Evolutionary conservation across 1,139 yeast species (phyloP).

Genomic region (Lodderomyces pseudojiufengensis): DNA sequence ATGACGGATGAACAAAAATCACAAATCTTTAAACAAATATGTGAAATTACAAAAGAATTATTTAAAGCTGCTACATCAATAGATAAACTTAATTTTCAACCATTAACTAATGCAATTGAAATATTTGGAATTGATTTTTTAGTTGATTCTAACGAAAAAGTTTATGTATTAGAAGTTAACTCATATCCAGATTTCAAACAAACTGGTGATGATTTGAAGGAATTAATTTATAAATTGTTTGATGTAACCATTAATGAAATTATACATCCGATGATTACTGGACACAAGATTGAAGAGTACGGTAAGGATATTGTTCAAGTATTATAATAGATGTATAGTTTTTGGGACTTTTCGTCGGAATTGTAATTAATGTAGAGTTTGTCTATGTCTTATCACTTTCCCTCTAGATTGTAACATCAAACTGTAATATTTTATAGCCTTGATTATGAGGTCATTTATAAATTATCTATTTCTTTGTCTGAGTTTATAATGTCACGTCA

Average conservation of each 20-base stretch:
- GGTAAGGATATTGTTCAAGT: slow-evolving; percentile 9
- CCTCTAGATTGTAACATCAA: too few species aligned
- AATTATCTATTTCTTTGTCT: too few species aligned
- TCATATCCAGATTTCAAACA: slow-evolving; percentile 97
- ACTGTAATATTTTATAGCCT: too few species aligned
- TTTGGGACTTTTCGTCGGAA: too few species aligned
- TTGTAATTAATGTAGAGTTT: too few species aligned
- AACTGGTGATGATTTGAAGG: slow-evolving; percentile 75
- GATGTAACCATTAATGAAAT: slow-evolving; percentile 36
- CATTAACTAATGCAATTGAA: slow-evolving; percentile 77
- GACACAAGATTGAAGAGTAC: neutral
- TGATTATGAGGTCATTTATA: too few species aligned
- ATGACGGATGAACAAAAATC: slow-evolving; percentile 24
- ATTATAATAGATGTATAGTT: too few species aligned
- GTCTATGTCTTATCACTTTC: too few species aligned
- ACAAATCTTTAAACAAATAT: slow-evolving; percentile 52
- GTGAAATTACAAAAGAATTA: slow-evolving; percentile 62
- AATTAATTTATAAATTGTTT: slow-evolving; percentile 58
- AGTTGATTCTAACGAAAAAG: slow-evolving; percentile 53
- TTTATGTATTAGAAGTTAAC: slow-evolving; percentile 75
- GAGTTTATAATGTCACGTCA: too few species aligned
- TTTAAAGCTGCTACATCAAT: slow-evolving; percentile 78
- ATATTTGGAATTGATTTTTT: slow-evolving; percentile 85
- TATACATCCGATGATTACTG: slow-evolving; percentile 18
- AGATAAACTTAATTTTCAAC: slow-evolving; percentile 87